Evolutionary conservation across 148 eudicot species (phyloP), one percentile per base, ranked within the genome.

Genomic region (Vaccinium myrtillus): DNA sequence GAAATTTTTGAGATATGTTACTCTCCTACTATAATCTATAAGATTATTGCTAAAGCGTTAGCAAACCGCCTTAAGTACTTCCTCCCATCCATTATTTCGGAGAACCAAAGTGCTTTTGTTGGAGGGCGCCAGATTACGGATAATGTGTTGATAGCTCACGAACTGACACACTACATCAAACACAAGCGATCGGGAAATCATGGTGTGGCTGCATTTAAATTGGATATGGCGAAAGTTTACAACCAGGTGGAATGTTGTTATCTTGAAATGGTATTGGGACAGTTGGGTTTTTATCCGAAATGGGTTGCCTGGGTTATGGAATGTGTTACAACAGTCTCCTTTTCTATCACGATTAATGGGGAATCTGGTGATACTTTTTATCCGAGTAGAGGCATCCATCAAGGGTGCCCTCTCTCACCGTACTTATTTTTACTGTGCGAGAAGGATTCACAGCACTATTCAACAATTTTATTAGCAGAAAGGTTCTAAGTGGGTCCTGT

Each of bases 191-290:
- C 2, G 0, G 71, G 71, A 0, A 65, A 8, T 7, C 10, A 65
- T 0, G 71, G 32, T 0, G 1, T 23, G 30, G 30, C 30, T 1
- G 27, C 71, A 0, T 65, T 65, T 10, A 65, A 65, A 23, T 1
- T 65, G 0, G 30, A 65, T 23, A 65, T 65, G 71, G 30, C 71
- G 1, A 65, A 65, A 8, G 71, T 32, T 0, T 65, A 65, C 23
- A 32, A 65, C 10, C 27, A 10, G 2, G 71, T 65, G 71, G 30
- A 65, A 0, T 65, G 71, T 12, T 0, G 11, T 1, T 65, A 65
- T 2, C 32, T n/a, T 0, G 3, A 23, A 8, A 1, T 0, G 10
- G 27, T 65, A 1, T 1, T 21, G 11, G 1, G 3, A 0, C 6
- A 23, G 32, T 0, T 65, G 8, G 30, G 71, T 0, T 65, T 65